Base-by-base conservation (phyloP, 1,284 basidiomycete species). In the Ustilago loliicola region DNA sequence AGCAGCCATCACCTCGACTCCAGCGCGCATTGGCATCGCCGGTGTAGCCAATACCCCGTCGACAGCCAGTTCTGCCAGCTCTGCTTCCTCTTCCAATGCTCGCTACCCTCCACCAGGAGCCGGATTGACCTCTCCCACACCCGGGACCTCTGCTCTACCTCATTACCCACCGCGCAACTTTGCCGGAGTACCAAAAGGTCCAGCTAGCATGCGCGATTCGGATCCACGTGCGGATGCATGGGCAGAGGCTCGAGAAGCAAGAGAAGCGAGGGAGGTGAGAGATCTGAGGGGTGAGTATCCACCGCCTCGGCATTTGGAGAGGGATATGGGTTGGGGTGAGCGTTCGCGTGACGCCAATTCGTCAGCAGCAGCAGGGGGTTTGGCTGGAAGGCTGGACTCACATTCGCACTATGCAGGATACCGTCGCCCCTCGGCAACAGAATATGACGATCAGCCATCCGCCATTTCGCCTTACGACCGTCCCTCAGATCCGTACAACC, bases 121-220 rank as follows among this genome's bases (percentile, higher is more conserved):
- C 3, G 48, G 61, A 5, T 48, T 69, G 42, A 66, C 61, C 0
- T 64, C 69, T 15, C 74, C 75, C 2, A 67, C 75, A 7, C 70
- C 71, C 4, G 48, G 15, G 36, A 32, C 61, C 4, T 63, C 56
- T 0, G 60, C 66, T 1, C 27, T 77, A 10, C 61, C 72, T n/a
- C 48, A 36, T n/a, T 66, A 64, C 29, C 38, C 53, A 15, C 65
- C 72, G 0, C 64, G 70, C 45, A 66, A 76, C 40, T 80, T 68
- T 63, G 78, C 76, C 23, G 78, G 75, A 4, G 69, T 81, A 21
- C 80, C 80, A 34, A 80, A 77, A 25, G 80, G 77, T 5, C 80
- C 80, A 3, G 77, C 80, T 21, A 76, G 77, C 27, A 81, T 81
- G 80, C 65, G 75, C 11, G 78, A 76, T 29, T 50, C 48, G 23